Evolutionary conservation across 2,329 filamentous ascomycete species (phyloP).

Genomic region (Penicillium sp.): DNA sequence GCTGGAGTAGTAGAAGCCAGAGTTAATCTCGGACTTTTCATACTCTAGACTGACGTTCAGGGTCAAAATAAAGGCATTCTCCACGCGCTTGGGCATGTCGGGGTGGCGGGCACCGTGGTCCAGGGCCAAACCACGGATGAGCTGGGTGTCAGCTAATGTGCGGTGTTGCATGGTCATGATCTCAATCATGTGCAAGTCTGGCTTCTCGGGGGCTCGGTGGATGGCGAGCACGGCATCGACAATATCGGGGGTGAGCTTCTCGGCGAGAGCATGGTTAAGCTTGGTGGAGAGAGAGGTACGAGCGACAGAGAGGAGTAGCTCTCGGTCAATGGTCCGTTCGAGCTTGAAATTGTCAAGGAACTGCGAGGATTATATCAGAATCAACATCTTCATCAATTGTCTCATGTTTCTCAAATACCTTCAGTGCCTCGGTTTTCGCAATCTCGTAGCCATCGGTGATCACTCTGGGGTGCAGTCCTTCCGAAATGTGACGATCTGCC

Average conservation of each 20-base stretch:
- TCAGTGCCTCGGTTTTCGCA: slow-evolving; percentile 86
- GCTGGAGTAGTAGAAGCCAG: slow-evolving; percentile 95
- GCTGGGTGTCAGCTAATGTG: slow-evolving; percentile 88
- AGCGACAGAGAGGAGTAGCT: slow-evolving; percentile 88
- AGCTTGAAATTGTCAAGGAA: slow-evolving; percentile 96
- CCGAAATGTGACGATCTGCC: slow-evolving; percentile 90
- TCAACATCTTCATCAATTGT: background rate
- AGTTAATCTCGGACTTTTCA: slow-evolving; percentile 99
- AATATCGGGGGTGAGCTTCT: slow-evolving; percentile 89
- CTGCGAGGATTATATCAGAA: slow-evolving; percentile 39
- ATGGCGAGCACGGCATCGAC: slow-evolving; percentile 96
- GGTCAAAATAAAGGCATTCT: slow-evolving; percentile 92
- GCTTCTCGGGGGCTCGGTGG: slow-evolving; percentile 82
- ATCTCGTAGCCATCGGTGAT: slow-evolving; percentile 98
- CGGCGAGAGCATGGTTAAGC: slow-evolving; percentile 81
- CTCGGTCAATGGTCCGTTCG: slow-evolving; percentile 79
- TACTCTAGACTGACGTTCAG: slow-evolving; percentile 97
- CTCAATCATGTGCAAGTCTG: slow-evolving; percentile 97
- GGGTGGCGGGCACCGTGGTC: slow-evolving; percentile 96
- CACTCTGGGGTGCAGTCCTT: slow-evolving; percentile 93
- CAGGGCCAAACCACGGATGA: slow-evolving; percentile 86
- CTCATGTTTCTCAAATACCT: slow-evolving; percentile 49
- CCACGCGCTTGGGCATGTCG: slow-evolving; percentile 94
- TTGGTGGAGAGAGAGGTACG: slow-evolving; percentile 94
- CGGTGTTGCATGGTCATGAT: slow-evolving; percentile 99